Evolutionary conservation across 129 eudicot genomes (phyloP).

Genomic region (Deinandra increscens): DNA sequence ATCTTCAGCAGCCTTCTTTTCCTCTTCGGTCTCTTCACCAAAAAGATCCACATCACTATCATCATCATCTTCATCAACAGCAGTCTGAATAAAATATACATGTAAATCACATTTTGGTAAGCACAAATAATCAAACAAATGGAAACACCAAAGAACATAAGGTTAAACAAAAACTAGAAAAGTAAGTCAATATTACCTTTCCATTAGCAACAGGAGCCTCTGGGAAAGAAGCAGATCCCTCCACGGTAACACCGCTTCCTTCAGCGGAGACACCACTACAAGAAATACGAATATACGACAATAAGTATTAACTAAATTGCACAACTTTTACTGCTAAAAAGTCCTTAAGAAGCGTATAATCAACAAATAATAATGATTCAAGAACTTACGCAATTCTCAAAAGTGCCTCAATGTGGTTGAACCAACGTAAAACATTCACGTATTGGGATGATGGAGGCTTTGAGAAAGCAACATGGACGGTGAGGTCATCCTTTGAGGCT

Average conservation of each 20-base stretch:
- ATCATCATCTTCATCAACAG: constrained; percentile 81
- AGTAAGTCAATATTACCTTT: constrained; percentile 33
- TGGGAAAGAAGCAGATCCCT: constrained; percentile 59
- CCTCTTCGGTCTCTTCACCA: constrained; percentile 97
- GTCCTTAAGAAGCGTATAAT: background rate
- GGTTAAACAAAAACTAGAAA: background rate
- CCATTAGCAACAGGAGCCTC: constrained; percentile 60
- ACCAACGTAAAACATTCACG: constrained; percentile 85
- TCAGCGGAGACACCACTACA: constrained; percentile 87
- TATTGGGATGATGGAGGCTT: constrained; percentile 63
- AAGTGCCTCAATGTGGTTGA: constrained; percentile 80
- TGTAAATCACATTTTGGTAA: background rate
- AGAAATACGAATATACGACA: too few relatives aligned
- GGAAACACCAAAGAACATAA: background rate
- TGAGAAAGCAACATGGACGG: constrained; percentile 63
- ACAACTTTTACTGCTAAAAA: background rate
- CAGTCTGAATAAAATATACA: constrained; percentile 40
- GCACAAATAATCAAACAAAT: background rate
- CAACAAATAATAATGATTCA: background rate
- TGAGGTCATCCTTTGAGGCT: constrained; percentile 93
- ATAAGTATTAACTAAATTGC: background rate
- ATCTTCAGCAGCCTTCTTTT: constrained; percentile 91
- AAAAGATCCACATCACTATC: constrained; percentile 87
- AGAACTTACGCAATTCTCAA: constrained; percentile 80
- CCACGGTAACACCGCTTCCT: constrained; percentile 76